phyloP scores from a whole-genome alignment of 352 stramenopile genomes.

The Phytophthora tubulina region DNA sequence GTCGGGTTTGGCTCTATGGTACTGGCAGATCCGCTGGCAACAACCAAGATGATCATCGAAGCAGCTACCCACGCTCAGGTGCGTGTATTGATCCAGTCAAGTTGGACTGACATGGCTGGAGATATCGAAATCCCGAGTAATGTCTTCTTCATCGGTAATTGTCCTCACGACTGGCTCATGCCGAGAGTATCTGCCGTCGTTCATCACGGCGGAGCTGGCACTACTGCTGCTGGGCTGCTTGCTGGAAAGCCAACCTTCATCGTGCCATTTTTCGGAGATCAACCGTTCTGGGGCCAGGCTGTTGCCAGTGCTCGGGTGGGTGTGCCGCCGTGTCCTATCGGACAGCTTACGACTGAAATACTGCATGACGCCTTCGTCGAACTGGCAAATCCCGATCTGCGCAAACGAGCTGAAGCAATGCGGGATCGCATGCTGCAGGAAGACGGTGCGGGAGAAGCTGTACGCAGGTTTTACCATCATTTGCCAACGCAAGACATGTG shows the following conservation, averaged over 20 bases:
- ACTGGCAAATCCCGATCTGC: slow-evolving; percentile 59
- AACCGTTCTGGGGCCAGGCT: slow-evolving; percentile 94
- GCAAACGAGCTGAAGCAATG: slow-evolving; percentile 53
- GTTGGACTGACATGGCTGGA: slow-evolving; percentile 80
- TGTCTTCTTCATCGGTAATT: slow-evolving; percentile 74
- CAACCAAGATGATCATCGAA: slow-evolving; percentile 87
- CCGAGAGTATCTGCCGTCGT: slow-evolving; percentile 87
- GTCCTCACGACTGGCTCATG: slow-evolving; percentile 93
- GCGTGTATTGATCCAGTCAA: slow-evolving; percentile 90
- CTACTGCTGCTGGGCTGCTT: slow-evolving; percentile 90
- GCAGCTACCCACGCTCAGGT: slow-evolving; percentile 60
- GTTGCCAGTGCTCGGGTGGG: slow-evolving; percentile 82
- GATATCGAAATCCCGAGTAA: slow-evolving; percentile 54
- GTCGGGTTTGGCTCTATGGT: slow-evolving; percentile 95
- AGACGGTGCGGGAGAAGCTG: slow-evolving; percentile 83
- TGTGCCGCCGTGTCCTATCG: slow-evolving; percentile 82
- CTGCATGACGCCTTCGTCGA: slow-evolving; percentile 76
- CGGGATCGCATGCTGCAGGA: slow-evolving; percentile 71
- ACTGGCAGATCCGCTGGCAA: slow-evolving; percentile 74
- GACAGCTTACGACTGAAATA: slow-evolving; percentile 77
- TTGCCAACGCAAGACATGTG: slow-evolving; percentile 89
- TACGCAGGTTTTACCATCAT: slow-evolving; percentile 88
- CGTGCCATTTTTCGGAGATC: slow-evolving; percentile 95
- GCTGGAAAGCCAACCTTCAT: slow-evolving; percentile 93
- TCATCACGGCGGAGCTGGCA: slow-evolving; percentile 83